Conservation (phyloP, 352 stramenopile species). For the Phytophthora ramorum region DNA sequence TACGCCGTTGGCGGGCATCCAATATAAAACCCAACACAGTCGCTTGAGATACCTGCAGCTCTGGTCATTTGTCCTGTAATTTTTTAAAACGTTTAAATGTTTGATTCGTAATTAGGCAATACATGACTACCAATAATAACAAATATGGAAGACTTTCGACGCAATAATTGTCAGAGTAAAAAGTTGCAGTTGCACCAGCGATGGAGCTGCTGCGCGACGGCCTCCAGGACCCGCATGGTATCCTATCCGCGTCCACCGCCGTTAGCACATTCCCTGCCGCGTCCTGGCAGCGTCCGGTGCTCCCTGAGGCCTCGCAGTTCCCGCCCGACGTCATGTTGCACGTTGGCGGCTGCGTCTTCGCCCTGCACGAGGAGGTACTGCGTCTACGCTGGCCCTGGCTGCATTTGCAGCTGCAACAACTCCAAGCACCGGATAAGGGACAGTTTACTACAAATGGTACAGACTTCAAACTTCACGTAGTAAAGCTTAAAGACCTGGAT, state of each 20-base stretch:
- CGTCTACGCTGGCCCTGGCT: constrained; percentile 42
- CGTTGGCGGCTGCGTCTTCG: constrained; percentile 57
- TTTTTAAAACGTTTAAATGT: no score
- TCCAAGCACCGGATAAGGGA: constrained; percentile 18
- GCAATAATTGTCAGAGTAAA: background rate
- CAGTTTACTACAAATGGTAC: background rate
- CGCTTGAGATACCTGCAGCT: no score
- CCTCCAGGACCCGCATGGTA: background rate
- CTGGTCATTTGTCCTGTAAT: no score
- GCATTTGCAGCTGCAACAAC: constrained; percentile 28
- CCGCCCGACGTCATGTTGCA: constrained; percentile 54
- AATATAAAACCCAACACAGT: no score
- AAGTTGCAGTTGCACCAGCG: constrained; percentile 12
- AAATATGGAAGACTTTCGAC: no score
- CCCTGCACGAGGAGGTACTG: constrained; percentile 41
- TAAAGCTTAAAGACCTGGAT: background rate
- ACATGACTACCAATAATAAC: no score
- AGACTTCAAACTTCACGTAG: constrained; percentile 17
- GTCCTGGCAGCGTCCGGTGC: constrained; percentile 12
- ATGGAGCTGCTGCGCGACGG: constrained; percentile 9
- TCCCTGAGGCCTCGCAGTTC: constrained; percentile 9
- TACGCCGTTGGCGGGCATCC: no score
- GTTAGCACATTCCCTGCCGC: no score
- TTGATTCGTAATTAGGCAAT: no score
- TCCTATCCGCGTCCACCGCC: no score